These are phyloP conservation scores for Sugiyamaella floridensis DNA, from an alignment of 805 yeast species.

Conservation along the genomic window DNA sequence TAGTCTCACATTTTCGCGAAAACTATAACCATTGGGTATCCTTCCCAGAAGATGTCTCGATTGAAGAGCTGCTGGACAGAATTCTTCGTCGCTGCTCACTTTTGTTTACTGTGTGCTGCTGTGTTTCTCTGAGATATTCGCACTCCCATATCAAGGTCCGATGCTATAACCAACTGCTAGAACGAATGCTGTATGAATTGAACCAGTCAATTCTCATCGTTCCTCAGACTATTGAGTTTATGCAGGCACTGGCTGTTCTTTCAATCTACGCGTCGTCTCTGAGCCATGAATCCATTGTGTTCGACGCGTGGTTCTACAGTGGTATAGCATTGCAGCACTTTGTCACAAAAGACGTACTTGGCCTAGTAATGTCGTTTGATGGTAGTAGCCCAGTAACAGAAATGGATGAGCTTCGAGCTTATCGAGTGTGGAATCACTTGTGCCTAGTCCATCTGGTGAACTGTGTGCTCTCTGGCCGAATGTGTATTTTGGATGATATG, in stretches of 20 bases:
- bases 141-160: constrained; percentile 35
- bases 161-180: constrained; percentile 40
- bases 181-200: constrained; percentile 45
- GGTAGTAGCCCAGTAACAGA: constrained; percentile 34
- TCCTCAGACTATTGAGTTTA: constrained; percentile 49
- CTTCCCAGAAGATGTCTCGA: constrained; percentile 48
- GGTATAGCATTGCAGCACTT: constrained; percentile 60
- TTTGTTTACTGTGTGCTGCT: constrained; percentile 59
- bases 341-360: constrained; percentile 40
- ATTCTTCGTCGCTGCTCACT: constrained; percentile 48
- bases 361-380: constrained; percentile 22
- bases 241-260: constrained; percentile 61
- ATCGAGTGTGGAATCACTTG: constrained; percentile 66
- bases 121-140: constrained; percentile 51
- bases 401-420: constrained; percentile 47
- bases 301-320: constrained; percentile 68
- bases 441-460: constrained; percentile 60
- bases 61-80: constrained; percentile 42
- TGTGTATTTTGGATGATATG: constrained; percentile 53
- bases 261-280: constrained; percentile 60
- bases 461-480: constrained; percentile 59
- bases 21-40: constrained; percentile 75
- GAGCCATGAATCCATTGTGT: constrained; percentile 43
- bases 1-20: constrained; percentile 53
- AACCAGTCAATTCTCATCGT: constrained; percentile 37